Percentiles rank a stretch among this genome's conserved stretches.
These are phyloP conservation scores for Rosa multiflora DNA, from an alignment of 306 rosid genomes.

Conservation along the genomic window DNA sequence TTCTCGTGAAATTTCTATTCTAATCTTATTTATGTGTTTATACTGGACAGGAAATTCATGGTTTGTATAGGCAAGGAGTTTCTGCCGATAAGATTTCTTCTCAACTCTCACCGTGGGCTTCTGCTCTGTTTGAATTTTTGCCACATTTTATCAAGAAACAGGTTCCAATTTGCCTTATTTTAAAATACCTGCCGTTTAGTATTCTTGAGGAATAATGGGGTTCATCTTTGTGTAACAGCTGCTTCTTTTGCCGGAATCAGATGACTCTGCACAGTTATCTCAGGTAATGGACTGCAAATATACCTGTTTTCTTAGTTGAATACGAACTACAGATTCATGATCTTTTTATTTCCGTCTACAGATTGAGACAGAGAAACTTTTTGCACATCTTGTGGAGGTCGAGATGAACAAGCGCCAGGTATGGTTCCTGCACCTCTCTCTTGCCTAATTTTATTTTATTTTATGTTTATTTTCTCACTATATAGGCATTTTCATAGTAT, in stretches of 20 bases:
- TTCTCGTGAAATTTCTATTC: neutral
- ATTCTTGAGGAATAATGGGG: neutral
- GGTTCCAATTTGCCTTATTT: conserved; percentile 40
- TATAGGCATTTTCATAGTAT: neutral
- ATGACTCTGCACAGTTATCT: conserved; percentile 96
- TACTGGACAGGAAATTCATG: conserved; percentile 80
- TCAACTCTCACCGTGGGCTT: conserved; percentile 98
- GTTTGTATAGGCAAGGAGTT: conserved; percentile 75
- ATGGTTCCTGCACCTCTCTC: conserved; percentile 20
- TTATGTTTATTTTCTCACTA: neutral
- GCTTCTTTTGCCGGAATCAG: conserved; percentile 93
- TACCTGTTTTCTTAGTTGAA: conserved; percentile 11
- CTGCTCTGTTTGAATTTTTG: conserved; percentile 89
- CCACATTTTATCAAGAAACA: conserved; percentile 90
- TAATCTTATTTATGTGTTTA: neutral
- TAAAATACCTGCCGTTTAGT: neutral
- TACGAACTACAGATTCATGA: conserved; percentile 26
- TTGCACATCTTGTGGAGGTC: conserved; percentile 92
- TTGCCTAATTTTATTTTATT: neutral
- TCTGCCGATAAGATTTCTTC: conserved; percentile 61
- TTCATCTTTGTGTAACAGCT: conserved; percentile 51
- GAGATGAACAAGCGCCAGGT: conserved; percentile 93
- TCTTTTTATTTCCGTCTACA: conserved; percentile 31
- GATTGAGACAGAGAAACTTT: conserved; percentile 98
- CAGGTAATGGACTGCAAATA: conserved; percentile 57